Percentiles rank a stretch among this genome's conserved stretches.
phyloP scores from a whole-genome alignment of 305 asterid species.

The Vinca major region DNA sequence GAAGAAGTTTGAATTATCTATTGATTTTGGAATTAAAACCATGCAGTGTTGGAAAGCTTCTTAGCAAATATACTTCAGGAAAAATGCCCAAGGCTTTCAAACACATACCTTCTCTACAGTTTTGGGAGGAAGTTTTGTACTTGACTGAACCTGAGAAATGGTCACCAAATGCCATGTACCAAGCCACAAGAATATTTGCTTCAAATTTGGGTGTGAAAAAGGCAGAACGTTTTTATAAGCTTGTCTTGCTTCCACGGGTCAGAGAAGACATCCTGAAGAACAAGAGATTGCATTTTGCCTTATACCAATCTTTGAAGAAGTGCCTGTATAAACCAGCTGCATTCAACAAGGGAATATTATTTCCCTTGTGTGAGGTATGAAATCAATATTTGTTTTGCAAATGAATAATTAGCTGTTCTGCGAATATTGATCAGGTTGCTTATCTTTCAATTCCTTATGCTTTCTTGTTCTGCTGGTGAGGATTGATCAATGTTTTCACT shows the following conservation, averaged over 20 bases:
- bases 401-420: not conserved
- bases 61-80: slow-evolving; percentile 78
- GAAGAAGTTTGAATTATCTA: slow-evolving; percentile 4
- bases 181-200: slow-evolving; percentile 90
- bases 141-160: slow-evolving; percentile 90
- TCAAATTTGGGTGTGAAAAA: slow-evolving; percentile 77
- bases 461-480: not conserved
- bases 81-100: slow-evolving; percentile 93
- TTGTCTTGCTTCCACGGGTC: slow-evolving; percentile 84
- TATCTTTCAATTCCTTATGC: not conserved
- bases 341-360: slow-evolving; percentile 80
- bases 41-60: slow-evolving; percentile 80
- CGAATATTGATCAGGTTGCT: not conserved
- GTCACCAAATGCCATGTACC: slow-evolving; percentile 96
- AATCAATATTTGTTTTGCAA: not conserved
- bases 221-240: slow-evolving; percentile 78
- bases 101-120: slow-evolving; percentile 64
- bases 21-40: slow-evolving; percentile 7
- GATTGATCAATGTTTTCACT: not conserved
- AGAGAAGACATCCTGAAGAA: slow-evolving; percentile 81
- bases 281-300: slow-evolving; percentile 79
- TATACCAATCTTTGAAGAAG: slow-evolving; percentile 80
- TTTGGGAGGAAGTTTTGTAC: slow-evolving; percentile 80
- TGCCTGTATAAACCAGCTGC: slow-evolving; percentile 90
- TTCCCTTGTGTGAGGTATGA: slow-evolving; percentile 83